Base-by-base conservation (phyloP, 768 basidiomycete species). In the Russula lepida region DNA sequence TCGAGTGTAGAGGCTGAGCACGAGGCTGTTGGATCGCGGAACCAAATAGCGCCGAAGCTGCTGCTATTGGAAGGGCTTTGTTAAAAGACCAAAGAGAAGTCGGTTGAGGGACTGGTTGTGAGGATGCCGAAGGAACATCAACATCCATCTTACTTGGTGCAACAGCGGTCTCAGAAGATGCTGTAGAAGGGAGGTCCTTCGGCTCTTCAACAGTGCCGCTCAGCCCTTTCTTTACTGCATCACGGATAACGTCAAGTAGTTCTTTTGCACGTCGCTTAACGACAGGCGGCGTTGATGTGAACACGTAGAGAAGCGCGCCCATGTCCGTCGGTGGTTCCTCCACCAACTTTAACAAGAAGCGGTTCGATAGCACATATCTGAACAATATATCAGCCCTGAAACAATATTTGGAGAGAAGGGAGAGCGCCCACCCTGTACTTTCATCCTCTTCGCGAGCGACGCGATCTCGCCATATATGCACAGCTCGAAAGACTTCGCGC, bases 381-480 rank as follows among this genome's bases (percentile, higher is more conserved):
- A 62, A 28, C 7, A 39, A 56, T 13, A 17, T 33, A 51, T 66
- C 21, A 60, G 54, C 52, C 23, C 23, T 23, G 13, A 13, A 52
- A 48, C 57, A 21, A 27, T 37, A 47, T 11, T 27, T 8, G 2
- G 37, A 13, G 12, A 50, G 21, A 9, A 32, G 23, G 2, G 4
- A 25, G 28, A 8, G 0, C 6, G 73, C 82, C 48, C 70, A 93
- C 86, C 86, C 76, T 9, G 81, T 80, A 68, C 89, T 90, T 72
- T 97, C 94, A 70, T 98, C 95, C 67, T 92, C 89, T 58, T 86
- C 83, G 53, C 91, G 77, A 2, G 91, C 89, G 1, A 85, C 74
- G 12, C 71, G 68, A 71, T 98, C 94, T 60, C 95, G 78, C 95
- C 94, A 98, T 35, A 74, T 76, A 71, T 95, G 91, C 13, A 95